Evolutionary conservation across 331 rosid genomes (phyloP).

Genomic region (Phaseolus coccineus): DNA sequence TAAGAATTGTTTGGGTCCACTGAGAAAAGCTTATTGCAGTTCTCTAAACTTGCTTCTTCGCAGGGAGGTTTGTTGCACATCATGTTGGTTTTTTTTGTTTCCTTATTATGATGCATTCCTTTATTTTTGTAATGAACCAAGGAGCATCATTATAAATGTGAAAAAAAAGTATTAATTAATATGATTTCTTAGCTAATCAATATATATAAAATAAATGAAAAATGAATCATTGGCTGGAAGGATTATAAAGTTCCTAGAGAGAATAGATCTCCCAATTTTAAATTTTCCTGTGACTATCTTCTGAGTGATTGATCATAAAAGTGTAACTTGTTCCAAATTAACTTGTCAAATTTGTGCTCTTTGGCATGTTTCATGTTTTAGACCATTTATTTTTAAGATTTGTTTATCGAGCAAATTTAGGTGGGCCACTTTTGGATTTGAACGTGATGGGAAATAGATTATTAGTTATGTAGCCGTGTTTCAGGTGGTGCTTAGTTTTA

Average conservation of each 20-base stretch:
- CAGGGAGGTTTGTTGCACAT: constrained; percentile 74
- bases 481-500: background rate
- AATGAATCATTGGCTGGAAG: background rate
- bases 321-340: constrained; percentile 13
- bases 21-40: constrained; percentile 97
- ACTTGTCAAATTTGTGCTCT: background rate
- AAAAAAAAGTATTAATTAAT: constrained; percentile 8
- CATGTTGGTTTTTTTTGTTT: constrained; percentile 33
- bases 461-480: background rate
- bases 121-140: constrained; percentile 16
- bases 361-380: constrained; percentile 15
- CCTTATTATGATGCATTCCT: constrained; percentile 26
- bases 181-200: constrained; percentile 15
- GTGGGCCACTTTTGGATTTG: background rate
- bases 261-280: background rate
- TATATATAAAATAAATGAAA: background rate
- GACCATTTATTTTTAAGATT: constrained; percentile 22
- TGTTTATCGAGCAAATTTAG: background rate
- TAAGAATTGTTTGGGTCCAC: constrained; percentile 87
- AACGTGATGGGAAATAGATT: background rate
- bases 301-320: constrained; percentile 10
- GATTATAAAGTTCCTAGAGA: background rate
- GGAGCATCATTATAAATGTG: constrained; percentile 6
- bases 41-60: constrained; percentile 98
- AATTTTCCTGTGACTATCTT: constrained; percentile 23